Percentiles rank a stretch among this genome's conserved stretches.
Evolutionary conservation across 106 monocot species (phyloP).

Genomic region (Dendrobium officinale): DNA sequence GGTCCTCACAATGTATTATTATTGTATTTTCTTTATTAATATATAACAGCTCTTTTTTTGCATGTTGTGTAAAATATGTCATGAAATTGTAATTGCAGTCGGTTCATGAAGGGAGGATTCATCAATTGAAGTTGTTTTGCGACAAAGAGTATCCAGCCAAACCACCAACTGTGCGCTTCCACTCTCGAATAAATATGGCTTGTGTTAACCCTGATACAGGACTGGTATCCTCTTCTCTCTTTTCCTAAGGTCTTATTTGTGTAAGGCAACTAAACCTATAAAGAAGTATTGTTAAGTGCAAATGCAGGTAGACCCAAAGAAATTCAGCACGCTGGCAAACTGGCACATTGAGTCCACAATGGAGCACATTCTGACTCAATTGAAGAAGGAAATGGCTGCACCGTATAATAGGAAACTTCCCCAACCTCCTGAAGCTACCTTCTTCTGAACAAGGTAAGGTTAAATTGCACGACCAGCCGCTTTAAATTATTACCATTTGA

Average conservation of each 20-base stretch:
- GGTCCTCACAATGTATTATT: slow-evolving; percentile 26
- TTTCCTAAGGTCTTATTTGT: too few relatives aligned
- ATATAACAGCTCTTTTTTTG: too few relatives aligned
- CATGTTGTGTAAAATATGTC: too few relatives aligned
- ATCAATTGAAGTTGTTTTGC: slow-evolving; percentile 25
- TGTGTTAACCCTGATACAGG: slow-evolving; percentile 24
- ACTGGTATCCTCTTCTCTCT: slow-evolving; percentile 6
- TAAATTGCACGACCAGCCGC: background rate
- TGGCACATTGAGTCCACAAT: slow-evolving; percentile 20
- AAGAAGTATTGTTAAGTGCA: too few relatives aligned
- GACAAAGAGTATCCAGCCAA: slow-evolving; percentile 28
- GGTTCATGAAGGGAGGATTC: slow-evolving; percentile 24
- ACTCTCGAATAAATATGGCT: slow-evolving; percentile 23
- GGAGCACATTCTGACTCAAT: slow-evolving; percentile 15
- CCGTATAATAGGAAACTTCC: slow-evolving; percentile 12
- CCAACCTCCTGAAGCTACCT: slow-evolving; percentile 17
- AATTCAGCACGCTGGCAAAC: slow-evolving; percentile 15
- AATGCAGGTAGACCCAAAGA: slow-evolving; percentile 20
- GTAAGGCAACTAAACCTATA: background rate
- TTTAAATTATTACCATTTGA: too few relatives aligned
- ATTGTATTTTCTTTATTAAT: too few relatives aligned
- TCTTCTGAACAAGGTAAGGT: slow-evolving; percentile 6
- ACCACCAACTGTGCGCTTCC: slow-evolving; percentile 19
- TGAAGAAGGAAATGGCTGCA: slow-evolving; percentile 22
- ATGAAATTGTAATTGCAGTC: slow-evolving; percentile 1